Conservation (phyloP, 2,329 filamentous ascomycete species). For the Diaporthe sp. region DNA sequence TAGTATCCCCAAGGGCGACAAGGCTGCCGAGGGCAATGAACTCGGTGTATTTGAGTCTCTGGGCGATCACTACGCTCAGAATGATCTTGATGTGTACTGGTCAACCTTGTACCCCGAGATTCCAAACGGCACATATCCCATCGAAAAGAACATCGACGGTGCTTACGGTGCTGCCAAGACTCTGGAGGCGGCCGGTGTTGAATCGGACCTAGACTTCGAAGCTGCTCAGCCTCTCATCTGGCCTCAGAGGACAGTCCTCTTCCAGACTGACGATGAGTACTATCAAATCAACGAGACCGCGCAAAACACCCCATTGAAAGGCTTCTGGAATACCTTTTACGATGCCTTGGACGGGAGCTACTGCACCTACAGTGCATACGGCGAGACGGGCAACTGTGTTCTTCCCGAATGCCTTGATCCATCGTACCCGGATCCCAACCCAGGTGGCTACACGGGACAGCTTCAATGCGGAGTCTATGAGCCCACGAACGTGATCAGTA, state of each 20-base stretch:
- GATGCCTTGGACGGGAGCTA: constrained; percentile 60
- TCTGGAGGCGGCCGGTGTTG: constrained; percentile 42
- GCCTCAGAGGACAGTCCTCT: constrained; percentile 57
- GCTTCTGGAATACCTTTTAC: constrained; percentile 55
- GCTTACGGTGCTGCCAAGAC: constrained; percentile 40
- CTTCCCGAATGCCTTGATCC: constrained; percentile 59
- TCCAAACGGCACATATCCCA: constrained; percentile 47
- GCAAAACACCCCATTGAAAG: constrained; percentile 43
- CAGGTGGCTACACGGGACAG: constrained; percentile 62
- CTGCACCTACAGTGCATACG: constrained; percentile 60
- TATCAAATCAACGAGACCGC: constrained; percentile 44
- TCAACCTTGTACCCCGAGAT: constrained; percentile 41
- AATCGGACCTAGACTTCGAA: constrained; percentile 63
- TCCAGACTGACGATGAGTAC: constrained; percentile 47
- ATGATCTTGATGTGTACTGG: constrained; percentile 39
- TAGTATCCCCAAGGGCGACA: constrained; percentile 37
- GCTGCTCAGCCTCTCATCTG: constrained; percentile 62
- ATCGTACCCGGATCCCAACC: constrained; percentile 58
- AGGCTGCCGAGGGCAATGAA: constrained; percentile 38
- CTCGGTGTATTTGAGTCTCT: constrained; percentile 40
- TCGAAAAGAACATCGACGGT: constrained; percentile 44
- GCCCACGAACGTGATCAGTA: constrained; percentile 64
- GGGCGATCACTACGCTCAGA: constrained; percentile 37
- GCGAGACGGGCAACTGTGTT: constrained; percentile 57
- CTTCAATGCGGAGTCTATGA: constrained; percentile 51